These are phyloP conservation scores for Scheffersomyces titani DNA, from an alignment of 1,139 yeast genomes.

Conservation along the genomic window DNA sequence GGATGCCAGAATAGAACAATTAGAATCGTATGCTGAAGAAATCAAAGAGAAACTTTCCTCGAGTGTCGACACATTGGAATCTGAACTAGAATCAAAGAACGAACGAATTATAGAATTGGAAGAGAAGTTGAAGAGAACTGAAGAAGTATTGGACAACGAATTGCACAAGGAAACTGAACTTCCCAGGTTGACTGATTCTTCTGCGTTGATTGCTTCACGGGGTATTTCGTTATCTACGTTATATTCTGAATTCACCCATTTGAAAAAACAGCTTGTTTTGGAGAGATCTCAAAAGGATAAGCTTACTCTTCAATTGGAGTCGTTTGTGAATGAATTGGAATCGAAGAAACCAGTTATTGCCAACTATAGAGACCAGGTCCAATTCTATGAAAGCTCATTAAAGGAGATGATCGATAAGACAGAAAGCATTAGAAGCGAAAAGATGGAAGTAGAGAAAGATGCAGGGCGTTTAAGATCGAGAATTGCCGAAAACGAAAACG, in stretches of 20 bases:
- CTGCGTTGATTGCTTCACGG: constrained; percentile 48
- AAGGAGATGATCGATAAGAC: constrained; percentile 42
- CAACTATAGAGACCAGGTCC: constrained; percentile 58
- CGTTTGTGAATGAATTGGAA: constrained; percentile 75
- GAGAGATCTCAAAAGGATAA: constrained; percentile 74
- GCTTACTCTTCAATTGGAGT: constrained; percentile 69
- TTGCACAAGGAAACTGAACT: constrained; percentile 42
- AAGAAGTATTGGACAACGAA: constrained; percentile 44
- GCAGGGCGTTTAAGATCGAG: constrained; percentile 31
- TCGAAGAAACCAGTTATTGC: constrained; percentile 76
- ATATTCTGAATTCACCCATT: constrained; percentile 63
- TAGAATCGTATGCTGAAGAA: constrained; percentile 48
- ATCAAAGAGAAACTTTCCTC: constrained; percentile 40
- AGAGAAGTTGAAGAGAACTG: constrained; percentile 40
- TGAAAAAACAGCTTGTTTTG: constrained; percentile 66
- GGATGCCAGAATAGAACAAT: constrained; percentile 44
- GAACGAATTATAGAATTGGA: constrained; percentile 37
- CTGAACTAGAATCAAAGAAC: constrained; percentile 24
- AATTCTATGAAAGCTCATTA: constrained; percentile 43
- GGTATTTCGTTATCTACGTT: constrained; percentile 69
- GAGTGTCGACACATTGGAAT: constrained; percentile 23
- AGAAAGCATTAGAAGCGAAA: constrained; percentile 39
- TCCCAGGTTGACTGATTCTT: constrained; percentile 38
- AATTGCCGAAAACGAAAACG: constrained; percentile 40
- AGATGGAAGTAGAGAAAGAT: constrained; percentile 43